phyloP scores from a whole-genome alignment of 352 stramenopile genomes.

The Phytophthora sojae region DNA sequence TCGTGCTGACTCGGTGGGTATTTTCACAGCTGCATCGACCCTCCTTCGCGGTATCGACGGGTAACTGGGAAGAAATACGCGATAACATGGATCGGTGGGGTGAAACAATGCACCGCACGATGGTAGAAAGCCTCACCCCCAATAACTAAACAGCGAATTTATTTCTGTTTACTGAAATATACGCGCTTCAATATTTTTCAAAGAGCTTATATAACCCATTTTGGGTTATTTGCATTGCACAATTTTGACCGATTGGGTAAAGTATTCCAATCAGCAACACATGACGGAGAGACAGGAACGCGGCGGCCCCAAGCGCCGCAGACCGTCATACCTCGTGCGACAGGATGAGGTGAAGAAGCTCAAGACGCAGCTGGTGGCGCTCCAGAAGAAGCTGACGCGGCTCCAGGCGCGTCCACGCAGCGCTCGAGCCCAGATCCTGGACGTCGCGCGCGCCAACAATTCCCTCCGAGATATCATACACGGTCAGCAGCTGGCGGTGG shows the following conservation, averaged over 20 bases:
- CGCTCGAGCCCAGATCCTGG: slow-evolving; percentile 22
- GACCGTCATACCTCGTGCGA: slow-evolving; percentile 39
- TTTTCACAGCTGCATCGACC: slow-evolving; percentile 42
- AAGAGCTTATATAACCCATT: not conserved
- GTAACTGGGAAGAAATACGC: slow-evolving; percentile 40
- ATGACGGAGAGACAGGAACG: not conserved
- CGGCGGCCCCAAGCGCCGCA: slow-evolving; percentile 16
- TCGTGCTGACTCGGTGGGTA: slow-evolving; percentile 44
- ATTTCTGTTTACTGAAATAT: not conserved
- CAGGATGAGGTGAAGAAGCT: slow-evolving; percentile 40
- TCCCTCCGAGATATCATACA: slow-evolving; percentile 41
- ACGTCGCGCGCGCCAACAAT: slow-evolving; percentile 26
- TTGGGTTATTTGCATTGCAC: not conserved
- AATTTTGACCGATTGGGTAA: not conserved
- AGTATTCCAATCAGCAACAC: not conserved
- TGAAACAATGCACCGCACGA: slow-evolving; percentile 40
- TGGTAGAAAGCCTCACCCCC: slow-evolving; percentile 34
- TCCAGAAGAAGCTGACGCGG: slow-evolving; percentile 25
- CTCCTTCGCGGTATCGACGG: slow-evolving; percentile 29
- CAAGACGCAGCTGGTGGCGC: slow-evolving; percentile 23
- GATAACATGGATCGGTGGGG: slow-evolving; percentile 50
- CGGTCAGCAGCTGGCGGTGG: slow-evolving; percentile 25
- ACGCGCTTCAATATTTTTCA: too few relatives aligned
- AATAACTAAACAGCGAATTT: slow-evolving; percentile 7
- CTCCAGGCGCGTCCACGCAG: slow-evolving; percentile 34